Base-by-base conservation (phyloP, 2,329 filamentous ascomycete genomes). In the Coleophoma crateriformis region DNA sequence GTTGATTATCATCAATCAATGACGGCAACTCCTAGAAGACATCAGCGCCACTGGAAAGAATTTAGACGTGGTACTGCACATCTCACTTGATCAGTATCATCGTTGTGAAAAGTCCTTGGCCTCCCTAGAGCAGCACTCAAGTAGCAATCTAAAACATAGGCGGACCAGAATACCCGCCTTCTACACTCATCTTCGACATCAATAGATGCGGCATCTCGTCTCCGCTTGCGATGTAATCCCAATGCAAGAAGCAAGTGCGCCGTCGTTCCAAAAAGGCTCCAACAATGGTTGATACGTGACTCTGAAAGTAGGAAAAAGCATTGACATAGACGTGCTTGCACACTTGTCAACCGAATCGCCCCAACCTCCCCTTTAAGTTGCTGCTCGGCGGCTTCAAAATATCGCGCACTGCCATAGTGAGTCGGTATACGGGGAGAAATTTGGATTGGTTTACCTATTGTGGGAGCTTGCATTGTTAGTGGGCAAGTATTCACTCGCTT, bases 111-210 rank as follows among this genome's bases (percentile, higher is more conserved):
- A 2, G 81, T 73, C 14, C 77, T 66, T 1, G 83, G 82, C 15
- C 82, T 70, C 2, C 82, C 82, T 10, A 85, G 71, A 45, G 81
- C 77, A 17, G 79, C 77, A 48, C 81, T 81, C 12, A 87, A 70
- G 52, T 86, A 85, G 46, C 78, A 81, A 58, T 86, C 81, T 3
- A 86, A 65, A 13, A 74, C 78, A 58, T 85, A 86, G 0, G 79
- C 77, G 33, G 77, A 79, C 83, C 82, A 86, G 47, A 87, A 85
- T 0, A 80, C 70, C n/a, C 78, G 68, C 53, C 75, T 75, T 3
- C 76, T 70, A 41, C 74, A 73, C 54, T 81, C 75, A 10, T 27
- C 27, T 27, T 27, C 27, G 6, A 67, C 58, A 34, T 70, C 66
- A 15, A 72, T 61, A 33, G 68, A 65, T 51, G 73, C 68, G 8